Percentiles rank a stretch among this genome's conserved stretches.
phyloP scores from a whole-genome alignment of 331 rosid species.

The Phaseolus coccineus region DNA sequence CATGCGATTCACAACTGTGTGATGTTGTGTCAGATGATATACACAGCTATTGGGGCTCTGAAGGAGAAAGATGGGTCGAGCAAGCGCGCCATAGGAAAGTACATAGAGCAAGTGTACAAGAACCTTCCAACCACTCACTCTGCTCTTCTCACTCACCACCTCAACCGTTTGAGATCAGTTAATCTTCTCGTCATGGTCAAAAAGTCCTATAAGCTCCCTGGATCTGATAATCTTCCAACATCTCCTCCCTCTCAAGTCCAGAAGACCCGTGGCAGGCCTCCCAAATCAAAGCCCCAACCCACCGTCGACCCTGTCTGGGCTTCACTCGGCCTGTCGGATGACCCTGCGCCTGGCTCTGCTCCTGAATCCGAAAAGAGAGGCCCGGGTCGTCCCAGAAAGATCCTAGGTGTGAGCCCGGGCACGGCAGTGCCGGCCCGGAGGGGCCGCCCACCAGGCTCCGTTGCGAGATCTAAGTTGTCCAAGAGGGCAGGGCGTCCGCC shows the following conservation, averaged over 20 bases:
- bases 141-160: constrained; percentile 69
- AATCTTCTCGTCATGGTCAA: constrained; percentile 74
- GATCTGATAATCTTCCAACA: constrained; percentile 54
- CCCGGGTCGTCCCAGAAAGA: constrained; percentile 60
- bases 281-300: constrained; percentile 52
- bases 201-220: constrained; percentile 80
- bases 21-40: constrained; percentile 60
- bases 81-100: constrained; percentile 80
- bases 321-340: constrained; percentile 58
- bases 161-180: constrained; percentile 63
- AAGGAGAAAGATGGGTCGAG: constrained; percentile 87
- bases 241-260: constrained; percentile 39
- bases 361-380: constrained; percentile 17
- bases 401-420: constrained; percentile 10
- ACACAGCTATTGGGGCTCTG: constrained; percentile 66
- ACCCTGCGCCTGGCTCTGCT: background rate
- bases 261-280: constrained; percentile 65
- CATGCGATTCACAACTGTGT: background rate
- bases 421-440: constrained; percentile 37
- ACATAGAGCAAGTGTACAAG: constrained; percentile 64
- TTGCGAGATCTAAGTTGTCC: constrained; percentile 35
- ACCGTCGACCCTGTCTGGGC: constrained; percentile 30
- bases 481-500: constrained; percentile 67
- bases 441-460: constrained; percentile 60
- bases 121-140: constrained; percentile 68